Conservation (phyloP, 2,329 filamentous ascomycete genomes). For the Pseudogymnoascus sp. region DNA sequence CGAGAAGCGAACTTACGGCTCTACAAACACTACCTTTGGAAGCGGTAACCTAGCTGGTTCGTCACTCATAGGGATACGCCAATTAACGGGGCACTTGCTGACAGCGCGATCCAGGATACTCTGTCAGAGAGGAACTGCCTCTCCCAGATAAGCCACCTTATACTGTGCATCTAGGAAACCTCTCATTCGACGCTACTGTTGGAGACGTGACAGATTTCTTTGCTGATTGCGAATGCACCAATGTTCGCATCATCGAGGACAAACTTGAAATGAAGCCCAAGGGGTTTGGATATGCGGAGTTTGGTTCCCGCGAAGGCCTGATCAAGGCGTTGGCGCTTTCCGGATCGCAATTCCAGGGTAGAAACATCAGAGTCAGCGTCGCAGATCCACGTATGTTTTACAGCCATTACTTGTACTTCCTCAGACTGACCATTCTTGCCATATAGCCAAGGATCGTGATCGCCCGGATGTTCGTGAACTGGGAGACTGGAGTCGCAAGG, state of each 20-base stretch:
- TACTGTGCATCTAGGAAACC: constrained; percentile 92
- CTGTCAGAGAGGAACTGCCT: constrained; percentile 67
- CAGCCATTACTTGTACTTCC: constrained; percentile 23
- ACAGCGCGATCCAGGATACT: constrained; percentile 41
- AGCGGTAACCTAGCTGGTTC: constrained; percentile 25
- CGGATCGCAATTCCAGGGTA: constrained; percentile 74
- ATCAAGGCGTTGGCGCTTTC: constrained; percentile 84
- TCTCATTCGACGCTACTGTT: constrained; percentile 87
- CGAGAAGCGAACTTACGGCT: constrained; percentile 28
- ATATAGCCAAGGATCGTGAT: constrained; percentile 72
- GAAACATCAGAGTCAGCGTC: constrained; percentile 86
- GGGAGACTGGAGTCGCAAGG: constrained; percentile 86
- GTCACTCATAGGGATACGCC: constrained; percentile 11
- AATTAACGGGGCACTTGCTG: constrained; percentile 13
- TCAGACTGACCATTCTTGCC: constrained; percentile 18
- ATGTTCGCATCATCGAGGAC: constrained; percentile 93
- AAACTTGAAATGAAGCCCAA: constrained; percentile 90
- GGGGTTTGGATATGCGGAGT: constrained; percentile 97
- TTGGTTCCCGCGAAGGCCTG: constrained; percentile 75
- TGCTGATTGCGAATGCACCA: constrained; percentile 73
- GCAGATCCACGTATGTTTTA: constrained; percentile 84
- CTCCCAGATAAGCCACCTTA: constrained; percentile 88
- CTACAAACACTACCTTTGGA: constrained; percentile 27
- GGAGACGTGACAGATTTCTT: constrained; percentile 84
- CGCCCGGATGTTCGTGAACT: constrained; percentile 68